Percentiles rank a stretch among this genome's conserved stretches.
phyloP scores from a whole-genome alignment of 2,329 filamentous ascomycete genomes.

The Fonsecaea nubica region DNA sequence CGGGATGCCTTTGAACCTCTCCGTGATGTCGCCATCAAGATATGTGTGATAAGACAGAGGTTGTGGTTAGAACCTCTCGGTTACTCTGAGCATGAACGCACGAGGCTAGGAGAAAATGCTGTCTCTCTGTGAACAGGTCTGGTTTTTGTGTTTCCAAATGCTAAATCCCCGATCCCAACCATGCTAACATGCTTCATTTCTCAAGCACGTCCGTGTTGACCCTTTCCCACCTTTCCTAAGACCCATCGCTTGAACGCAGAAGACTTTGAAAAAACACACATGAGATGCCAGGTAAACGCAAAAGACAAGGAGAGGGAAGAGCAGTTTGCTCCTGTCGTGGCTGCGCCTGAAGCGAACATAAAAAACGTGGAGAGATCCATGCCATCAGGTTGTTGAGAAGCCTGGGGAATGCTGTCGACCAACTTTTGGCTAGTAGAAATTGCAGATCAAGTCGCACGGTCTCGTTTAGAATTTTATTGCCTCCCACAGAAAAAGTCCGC shows the following conservation, averaged over 20 bases:
- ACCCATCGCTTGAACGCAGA: conserved; percentile 29
- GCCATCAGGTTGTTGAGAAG: background rate
- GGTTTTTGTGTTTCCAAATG: background rate
- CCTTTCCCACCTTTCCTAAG: background rate
- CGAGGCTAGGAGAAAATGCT: background rate
- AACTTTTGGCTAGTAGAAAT: background rate
- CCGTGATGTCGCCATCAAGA: background rate
- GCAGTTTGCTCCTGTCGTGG: background rate
- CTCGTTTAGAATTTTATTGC: background rate
- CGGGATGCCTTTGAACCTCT: background rate
- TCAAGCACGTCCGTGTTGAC: background rate
- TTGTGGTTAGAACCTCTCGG: background rate
- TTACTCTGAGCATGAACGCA: background rate
- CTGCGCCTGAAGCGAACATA: background rate
- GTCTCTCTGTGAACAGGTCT: background rate
- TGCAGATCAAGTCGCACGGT: background rate
- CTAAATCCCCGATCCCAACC: conserved; percentile 1
- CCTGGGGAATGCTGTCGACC: background rate
- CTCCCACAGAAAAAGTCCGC: background rate
- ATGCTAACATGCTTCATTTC: conserved; percentile 4
- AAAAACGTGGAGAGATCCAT: background rate
- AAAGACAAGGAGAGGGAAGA: background rate
- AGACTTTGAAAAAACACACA: background rate
- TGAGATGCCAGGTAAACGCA: background rate
- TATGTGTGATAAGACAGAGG: background rate